phyloP scores from a whole-genome alignment of 768 basidiomycete species.

The Austroboletus eburneus region DNA sequence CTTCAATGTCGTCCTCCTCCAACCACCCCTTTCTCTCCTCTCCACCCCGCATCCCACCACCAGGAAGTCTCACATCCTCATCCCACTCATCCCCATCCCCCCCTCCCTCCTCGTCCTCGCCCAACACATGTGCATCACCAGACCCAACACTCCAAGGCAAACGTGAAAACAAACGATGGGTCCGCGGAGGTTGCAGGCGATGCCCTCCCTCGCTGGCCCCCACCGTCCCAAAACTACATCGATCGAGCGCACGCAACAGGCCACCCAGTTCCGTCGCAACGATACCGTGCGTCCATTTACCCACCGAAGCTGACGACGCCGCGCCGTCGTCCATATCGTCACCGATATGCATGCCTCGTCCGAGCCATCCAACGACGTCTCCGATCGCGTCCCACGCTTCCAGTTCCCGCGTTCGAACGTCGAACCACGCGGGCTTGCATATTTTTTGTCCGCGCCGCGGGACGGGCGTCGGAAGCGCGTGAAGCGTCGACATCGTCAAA shows the following conservation, averaged over 20 bases:
- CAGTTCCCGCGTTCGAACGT: slow-evolving; percentile 50
- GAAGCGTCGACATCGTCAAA: slow-evolving; percentile 76
- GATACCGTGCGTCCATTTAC: slow-evolving; percentile 49
- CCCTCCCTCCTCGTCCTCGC: slow-evolving; percentile 25
- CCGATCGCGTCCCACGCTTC: slow-evolving; percentile 58
- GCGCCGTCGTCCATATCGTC: slow-evolving; percentile 6
- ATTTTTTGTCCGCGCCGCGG: slow-evolving; percentile 73
- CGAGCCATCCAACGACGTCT: slow-evolving; percentile 55
- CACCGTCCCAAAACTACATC: neutral
- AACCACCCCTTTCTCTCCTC: slow-evolving; percentile 46
- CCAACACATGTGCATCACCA: slow-evolving; percentile 18
- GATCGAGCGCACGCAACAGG: slow-evolving; percentile 49
- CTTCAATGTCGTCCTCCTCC: slow-evolving; percentile 58
- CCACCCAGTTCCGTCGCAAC: slow-evolving; percentile 57
- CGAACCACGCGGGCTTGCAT: slow-evolving; percentile 86
- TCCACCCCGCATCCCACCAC: slow-evolving; percentile 18
- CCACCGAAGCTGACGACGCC: slow-evolving; percentile 13
- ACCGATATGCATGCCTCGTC: slow-evolving; percentile 23
- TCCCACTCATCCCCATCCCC: slow-evolving; percentile 29
- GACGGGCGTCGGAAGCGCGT: slow-evolving; percentile 85
- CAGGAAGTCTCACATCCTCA: slow-evolving; percentile 31
- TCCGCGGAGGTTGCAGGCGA: slow-evolving; percentile 16
- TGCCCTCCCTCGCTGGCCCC: neutral
- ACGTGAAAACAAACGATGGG: slow-evolving; percentile 50
- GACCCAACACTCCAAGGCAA: slow-evolving; percentile 38